Base-by-base conservation (phyloP, 1,284 basidiomycete genomes). In the Ceratobasidium sp. region DNA sequence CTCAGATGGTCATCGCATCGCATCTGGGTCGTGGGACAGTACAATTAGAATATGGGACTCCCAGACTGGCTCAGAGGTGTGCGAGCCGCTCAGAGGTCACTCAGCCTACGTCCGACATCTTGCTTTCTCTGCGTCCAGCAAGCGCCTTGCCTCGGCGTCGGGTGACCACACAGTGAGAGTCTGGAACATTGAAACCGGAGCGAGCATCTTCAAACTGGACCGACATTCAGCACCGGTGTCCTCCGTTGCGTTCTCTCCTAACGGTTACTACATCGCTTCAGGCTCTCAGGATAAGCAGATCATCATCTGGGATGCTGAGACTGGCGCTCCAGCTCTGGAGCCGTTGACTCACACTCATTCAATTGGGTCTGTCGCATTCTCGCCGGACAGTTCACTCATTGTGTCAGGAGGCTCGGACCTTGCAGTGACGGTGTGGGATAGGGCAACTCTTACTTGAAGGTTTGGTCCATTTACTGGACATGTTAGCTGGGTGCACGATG, bases 221-320 rank as follows among this genome's bases (percentile, higher is more conserved):
- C 15, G 60, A 7, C 23, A 26, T 18, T 28, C 26, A 39, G 26
- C 15, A 10, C 15, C 10, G 28, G 33, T 61, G 1, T 2, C 1
- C 1, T 61, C 26, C 9, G 39, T 69, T 51, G 67, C 26, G 18
- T 69, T 69, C 51, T 70, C 68, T 3, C 68, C 68, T 10, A 39
- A 70, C 33, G 51, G 33, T 39, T 0, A 33, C 18, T 40, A 15
- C 4, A 56, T 70, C n/a, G 51, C 33, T n/a, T 70, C 68, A 33
- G 51, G 51, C 3, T 70, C 51, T 56, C 1, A 9, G 13, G 51
- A 56, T 39, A 6, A n/a, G 4, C 13, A 23, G 26, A 39, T 70
- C 5, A 18, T 33, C 1, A 33, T 33, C 4, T 33, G 33, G 33
- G 33, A 33, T 4, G 33, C 33, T 33, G 33, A 33, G 13, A n/a